Evolutionary conservation across 495 filamentous ascomycete species (phyloP), one percentile per base, ranked within the genome.

Genomic region (Penicillium fimorum): DNA sequence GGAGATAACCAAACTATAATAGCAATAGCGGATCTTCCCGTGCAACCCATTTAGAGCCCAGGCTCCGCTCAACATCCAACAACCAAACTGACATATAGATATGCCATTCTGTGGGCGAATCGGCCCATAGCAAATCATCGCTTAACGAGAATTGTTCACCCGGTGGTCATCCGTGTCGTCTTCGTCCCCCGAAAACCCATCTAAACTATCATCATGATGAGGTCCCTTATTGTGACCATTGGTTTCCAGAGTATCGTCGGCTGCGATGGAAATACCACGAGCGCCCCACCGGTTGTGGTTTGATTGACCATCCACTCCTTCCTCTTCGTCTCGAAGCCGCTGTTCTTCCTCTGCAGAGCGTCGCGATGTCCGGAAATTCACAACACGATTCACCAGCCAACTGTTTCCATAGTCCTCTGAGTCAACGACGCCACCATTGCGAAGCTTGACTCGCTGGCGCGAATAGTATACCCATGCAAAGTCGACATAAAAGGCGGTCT

Each of bases 381-480:
- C 64, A 37, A 78, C 74, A 49, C 73, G 76, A 55, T 70, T 82
- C 45, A 77, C 70, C 17, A 98, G 74, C 81, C 92, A 97, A 52
- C 92, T 89, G 45, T 87, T 84, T 33, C 85, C 77, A 50, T 93
- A 79, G 68, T 98, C 94, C 43, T 97, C 93, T 6, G 85, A 86
- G 65, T 98, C 94, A n/a, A 98, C 90, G 17, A 97, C 81, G 4
- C 90, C 92, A 54, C 93, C 93, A 56, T 87, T 86, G 43, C 94
- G 82, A 5, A 98, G 86, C 82, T 97, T 97, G 63, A 98, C 92
- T 33, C 91, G 83, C 74, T 97, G 95, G 35, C 94, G 81, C 4
- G 87, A 87, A 75, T 88, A 96, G 76, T 98, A 98, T 1, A 98
- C 91, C 92, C 92, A 97, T 24, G 88, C 91, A 67, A 98, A 98